Base-by-base conservation (phyloP, 805 yeast species). In the Suhomyces prunicola region DNA sequence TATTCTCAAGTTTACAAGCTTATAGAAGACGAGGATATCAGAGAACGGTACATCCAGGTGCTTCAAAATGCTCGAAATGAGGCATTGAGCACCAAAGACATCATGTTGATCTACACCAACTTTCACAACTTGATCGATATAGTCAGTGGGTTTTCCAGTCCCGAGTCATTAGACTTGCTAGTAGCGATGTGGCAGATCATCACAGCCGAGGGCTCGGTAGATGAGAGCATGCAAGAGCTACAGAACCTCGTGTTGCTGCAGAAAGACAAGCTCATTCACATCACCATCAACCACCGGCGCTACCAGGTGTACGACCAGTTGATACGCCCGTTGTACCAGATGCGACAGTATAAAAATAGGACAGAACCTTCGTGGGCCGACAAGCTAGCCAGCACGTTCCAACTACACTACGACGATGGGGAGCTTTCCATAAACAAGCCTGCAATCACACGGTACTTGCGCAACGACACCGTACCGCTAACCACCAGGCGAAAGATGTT, bases 281-380 rank as follows among this genome's bases (percentile, higher is more conserved):
- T 62, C n/a, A 52, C 68, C 52, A 65, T 71, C 50, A 71, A 71
- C 48, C 56, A 60, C 7, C 60, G 62, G 36, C 62, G 62, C 31
- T 69, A 60, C 53, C 50, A 54, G 8, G 41, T 62, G 5, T 72
- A 71, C 53, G 54, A 51, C 44, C 31, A 35, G 6, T 23, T 57
- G 13, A 55, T 68, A 13, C 46, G 47, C 9, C 69, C 70, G 6
- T 42, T 65, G n/a, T 55, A 56, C 39, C 41, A 24, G 5, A 49
- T 31, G 17, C 9, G 29, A 23, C 46, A 23, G 15, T 22, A 17
- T 7, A 46, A 46, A 22, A 36, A 24, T n/a, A 33, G 31, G 39
- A 45, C 23, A 22, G 41, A 26, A 0, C 48, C 50, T 12, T 47
- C 62, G 9, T 67, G 70, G 69, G 60, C 64, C 9, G 72, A 69